phyloP scores from a whole-genome alignment of 306 rosid species.

The Quercus engelmannii region DNA sequence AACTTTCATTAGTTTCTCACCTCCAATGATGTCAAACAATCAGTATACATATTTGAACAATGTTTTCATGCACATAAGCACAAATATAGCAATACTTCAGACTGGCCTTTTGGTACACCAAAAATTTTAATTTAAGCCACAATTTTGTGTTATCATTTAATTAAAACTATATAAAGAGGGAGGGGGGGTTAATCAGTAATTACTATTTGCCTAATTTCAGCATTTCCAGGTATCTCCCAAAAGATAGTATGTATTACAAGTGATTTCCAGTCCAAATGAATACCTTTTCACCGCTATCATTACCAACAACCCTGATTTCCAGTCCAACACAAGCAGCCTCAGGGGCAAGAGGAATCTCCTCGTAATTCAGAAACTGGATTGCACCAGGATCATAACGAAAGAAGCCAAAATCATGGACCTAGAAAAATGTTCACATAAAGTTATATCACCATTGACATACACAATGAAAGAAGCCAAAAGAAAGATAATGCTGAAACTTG shows the following conservation, averaged over 20 bases:
- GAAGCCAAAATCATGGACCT: conserved; percentile 99
- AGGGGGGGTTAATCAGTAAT: no score
- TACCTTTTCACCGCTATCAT: conserved; percentile 99
- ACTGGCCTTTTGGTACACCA: background rate
- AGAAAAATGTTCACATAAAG: conserved; percentile 13
- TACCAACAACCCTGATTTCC: conserved; percentile 95
- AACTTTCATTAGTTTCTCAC: background rate
- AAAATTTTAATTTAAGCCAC: background rate
- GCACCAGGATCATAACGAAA: conserved; percentile 81
- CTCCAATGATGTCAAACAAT: background rate
- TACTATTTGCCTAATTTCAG: no score
- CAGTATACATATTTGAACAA: background rate
- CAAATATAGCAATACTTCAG: background rate
- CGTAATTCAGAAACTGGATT: conserved; percentile 73
- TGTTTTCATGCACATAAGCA: background rate
- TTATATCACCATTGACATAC: conserved; percentile 20
- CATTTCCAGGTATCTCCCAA: background rate
- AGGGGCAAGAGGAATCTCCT: conserved; percentile 88
- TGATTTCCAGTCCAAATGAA: conserved; percentile 4
- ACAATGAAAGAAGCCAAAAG: background rate
- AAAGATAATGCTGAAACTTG: no score
- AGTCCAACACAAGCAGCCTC: conserved; percentile 92
- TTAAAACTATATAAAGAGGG: no score
- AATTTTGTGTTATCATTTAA: background rate
- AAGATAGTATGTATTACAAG: background rate